Evolutionary conservation across 495 filamentous ascomycete species (phyloP).

Genomic region (Penicilliopsis zonata): DNA sequence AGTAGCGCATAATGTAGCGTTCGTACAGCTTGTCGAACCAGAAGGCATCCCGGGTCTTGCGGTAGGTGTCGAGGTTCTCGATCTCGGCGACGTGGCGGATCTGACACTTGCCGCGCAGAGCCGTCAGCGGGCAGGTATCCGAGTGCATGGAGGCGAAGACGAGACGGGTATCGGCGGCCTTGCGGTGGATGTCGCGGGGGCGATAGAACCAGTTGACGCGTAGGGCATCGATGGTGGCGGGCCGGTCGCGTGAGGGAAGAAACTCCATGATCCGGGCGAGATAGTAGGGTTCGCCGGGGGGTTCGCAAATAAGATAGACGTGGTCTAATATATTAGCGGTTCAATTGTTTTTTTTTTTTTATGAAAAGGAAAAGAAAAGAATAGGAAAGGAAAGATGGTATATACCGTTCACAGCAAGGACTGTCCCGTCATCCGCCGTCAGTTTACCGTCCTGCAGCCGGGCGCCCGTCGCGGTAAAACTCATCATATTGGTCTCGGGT

Average conservation of each 20-base stretch:
- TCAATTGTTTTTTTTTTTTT: background rate
- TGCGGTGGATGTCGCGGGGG: conserved; percentile 87
- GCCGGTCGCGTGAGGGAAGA: conserved; percentile 65
- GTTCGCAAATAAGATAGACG: conserved; percentile 94
- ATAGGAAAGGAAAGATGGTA: conserved; percentile 10
- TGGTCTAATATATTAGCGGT: conserved; percentile 52
- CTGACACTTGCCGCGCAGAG: conserved; percentile 83
- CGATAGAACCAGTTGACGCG: conserved; percentile 98
- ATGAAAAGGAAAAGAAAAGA: too few species aligned
- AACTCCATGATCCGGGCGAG: conserved; percentile 97
- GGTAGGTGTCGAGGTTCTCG: conserved; percentile 66
- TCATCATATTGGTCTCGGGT: conserved; percentile 67
- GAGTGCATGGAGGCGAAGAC: conserved; percentile 98
- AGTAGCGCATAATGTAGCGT: conserved; percentile 93
- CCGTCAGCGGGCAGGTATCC: conserved; percentile 83
- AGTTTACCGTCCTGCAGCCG: conserved; percentile 67
- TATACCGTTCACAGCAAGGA: conserved; percentile 77
- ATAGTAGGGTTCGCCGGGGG: conserved; percentile 96
- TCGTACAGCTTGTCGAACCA: conserved; percentile 98
- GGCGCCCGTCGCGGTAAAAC: conserved; percentile 60
- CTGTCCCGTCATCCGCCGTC: conserved; percentile 81
- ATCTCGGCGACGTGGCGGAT: conserved; percentile 85
- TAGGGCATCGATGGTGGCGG: conserved; percentile 66
- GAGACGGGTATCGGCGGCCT: conserved; percentile 75
- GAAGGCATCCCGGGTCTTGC: conserved; percentile 72